Conservation (phyloP, 768 basidiomycete genomes). For the Saitozyma podzolica region DNA sequence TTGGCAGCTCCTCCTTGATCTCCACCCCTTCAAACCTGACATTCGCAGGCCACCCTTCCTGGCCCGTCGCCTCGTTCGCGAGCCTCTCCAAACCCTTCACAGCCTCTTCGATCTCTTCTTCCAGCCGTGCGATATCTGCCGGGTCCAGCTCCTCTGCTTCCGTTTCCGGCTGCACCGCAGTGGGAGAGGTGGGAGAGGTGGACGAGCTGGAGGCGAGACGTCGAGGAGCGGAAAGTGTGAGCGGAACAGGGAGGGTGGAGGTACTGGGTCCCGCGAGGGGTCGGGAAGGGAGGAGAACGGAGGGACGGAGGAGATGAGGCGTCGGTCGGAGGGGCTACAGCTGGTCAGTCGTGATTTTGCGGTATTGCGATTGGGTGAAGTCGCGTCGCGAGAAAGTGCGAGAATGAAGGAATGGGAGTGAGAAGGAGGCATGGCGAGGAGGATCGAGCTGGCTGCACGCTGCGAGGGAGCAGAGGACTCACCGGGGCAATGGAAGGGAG, state of each 20-base stretch:
- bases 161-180: background rate
- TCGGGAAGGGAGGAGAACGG: background rate
- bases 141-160: background rate
- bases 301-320: conserved; percentile 7
- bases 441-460: no score
- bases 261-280: conserved; percentile 9
- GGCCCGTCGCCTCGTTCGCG: conserved; percentile 3
- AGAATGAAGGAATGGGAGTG: no score
- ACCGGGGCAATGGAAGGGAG: no score
- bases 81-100: background rate
- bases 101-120: conserved; percentile 6
- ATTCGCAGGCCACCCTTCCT: conserved; percentile 3
- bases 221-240: background rate
- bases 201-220: background rate
- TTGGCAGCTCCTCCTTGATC: conserved; percentile 3
- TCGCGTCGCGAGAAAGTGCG: no score
- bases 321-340: background rate
- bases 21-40: conserved; percentile 17
- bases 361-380: no score
- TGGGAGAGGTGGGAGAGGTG: background rate
- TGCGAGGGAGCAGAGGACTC: no score
- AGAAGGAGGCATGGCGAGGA: no score
- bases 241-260: background rate
- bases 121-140: background rate
- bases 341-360: background rate